These are phyloP conservation scores for Leishmania tarentolae DNA, from an alignment of 208 protist species.

Conservation along the genomic window DNA sequence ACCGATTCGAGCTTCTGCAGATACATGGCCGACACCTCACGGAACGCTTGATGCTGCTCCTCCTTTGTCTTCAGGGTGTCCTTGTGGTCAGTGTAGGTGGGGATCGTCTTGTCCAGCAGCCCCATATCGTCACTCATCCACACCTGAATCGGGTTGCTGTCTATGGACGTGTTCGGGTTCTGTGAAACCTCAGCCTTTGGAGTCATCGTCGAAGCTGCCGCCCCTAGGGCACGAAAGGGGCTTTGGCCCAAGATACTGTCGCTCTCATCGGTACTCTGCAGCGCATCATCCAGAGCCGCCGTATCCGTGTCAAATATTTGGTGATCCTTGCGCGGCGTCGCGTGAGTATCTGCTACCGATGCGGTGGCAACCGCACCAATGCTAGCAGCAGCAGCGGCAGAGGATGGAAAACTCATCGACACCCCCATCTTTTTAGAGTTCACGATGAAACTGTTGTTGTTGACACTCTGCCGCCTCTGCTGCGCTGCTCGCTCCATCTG, in stretches of 20 bases:
- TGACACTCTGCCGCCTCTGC: conserved; percentile 18
- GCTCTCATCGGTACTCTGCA: conserved; percentile 12
- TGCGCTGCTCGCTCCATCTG: conserved; percentile 27
- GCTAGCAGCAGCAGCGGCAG: background rate
- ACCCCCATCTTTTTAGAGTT: background rate
- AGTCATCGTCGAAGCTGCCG: conserved; percentile 2
- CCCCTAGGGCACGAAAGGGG: conserved; percentile 1
- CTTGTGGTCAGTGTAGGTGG: conserved; percentile 44
- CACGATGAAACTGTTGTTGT: background rate
- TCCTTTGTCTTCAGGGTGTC: conserved; percentile 59
- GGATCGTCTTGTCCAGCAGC: conserved; percentile 46
- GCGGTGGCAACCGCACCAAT: background rate
- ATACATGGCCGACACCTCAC: conserved; percentile 42
- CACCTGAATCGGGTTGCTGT: conserved; percentile 18
- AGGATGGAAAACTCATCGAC: background rate
- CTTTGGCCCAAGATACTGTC: conserved; percentile 15
- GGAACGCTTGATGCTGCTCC: conserved; percentile 54
- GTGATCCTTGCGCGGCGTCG: conserved; percentile 8
- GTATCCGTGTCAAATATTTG: conserved; percentile 2
- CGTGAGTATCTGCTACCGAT: background rate
- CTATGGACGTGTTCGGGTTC: conserved; percentile 20
- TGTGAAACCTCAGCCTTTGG: conserved; percentile 2
- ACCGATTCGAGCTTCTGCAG: conserved; percentile 64
- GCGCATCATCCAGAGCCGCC: background rate
- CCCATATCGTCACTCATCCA: conserved; percentile 35